These are phyloP conservation scores for Cercospora zeina DNA, from an alignment of 2,329 filamentous ascomycete genomes.

Conservation along the genomic window DNA sequence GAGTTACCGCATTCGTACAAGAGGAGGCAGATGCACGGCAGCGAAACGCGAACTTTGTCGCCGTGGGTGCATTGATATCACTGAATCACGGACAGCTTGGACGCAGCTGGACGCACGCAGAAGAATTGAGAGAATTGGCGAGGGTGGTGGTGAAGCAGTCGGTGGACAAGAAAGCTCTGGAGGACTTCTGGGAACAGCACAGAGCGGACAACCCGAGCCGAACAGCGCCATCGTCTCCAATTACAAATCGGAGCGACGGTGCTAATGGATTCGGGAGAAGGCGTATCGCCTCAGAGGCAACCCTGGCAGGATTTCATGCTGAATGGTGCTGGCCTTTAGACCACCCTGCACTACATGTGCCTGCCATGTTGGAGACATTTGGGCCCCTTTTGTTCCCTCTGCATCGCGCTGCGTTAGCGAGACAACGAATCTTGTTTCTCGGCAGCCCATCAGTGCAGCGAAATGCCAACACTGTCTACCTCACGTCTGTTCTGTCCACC, in stretches of 20 bases:
- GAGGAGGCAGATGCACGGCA: conserved; percentile 73
- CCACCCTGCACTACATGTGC: conserved; percentile 84
- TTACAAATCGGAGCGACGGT: conserved; percentile 29
- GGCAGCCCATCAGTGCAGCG: conserved; percentile 81
- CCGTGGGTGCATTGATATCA: conserved; percentile 87
- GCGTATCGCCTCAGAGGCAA: conserved; percentile 39
- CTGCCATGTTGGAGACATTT: conserved; percentile 74
- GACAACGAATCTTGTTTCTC: conserved; percentile 85
- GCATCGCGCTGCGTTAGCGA: conserved; percentile 79
- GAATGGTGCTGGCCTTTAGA: conserved; percentile 61
- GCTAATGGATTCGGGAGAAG: conserved; percentile 30
- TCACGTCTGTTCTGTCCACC: conserved; percentile 88
- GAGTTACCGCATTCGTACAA: conserved; percentile 89
- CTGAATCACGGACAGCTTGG: conserved; percentile 82
- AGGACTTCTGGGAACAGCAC: conserved; percentile 76
- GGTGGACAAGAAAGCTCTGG: conserved; percentile 63
- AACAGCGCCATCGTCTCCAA: conserved; percentile 12
- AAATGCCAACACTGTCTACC: conserved; percentile 85
- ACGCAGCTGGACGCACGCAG: conserved; percentile 84
- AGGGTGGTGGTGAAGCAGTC: conserved; percentile 65
- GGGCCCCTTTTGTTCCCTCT: conserved; percentile 91
- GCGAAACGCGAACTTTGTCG: conserved; percentile 88
- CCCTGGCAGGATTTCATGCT: conserved; percentile 62
- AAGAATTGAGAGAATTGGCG: conserved; percentile 71
- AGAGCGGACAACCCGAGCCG: conserved; percentile 38